Conservation (phyloP, 192 early-diverging fungal species). For the Coemansia erecta region DNA sequence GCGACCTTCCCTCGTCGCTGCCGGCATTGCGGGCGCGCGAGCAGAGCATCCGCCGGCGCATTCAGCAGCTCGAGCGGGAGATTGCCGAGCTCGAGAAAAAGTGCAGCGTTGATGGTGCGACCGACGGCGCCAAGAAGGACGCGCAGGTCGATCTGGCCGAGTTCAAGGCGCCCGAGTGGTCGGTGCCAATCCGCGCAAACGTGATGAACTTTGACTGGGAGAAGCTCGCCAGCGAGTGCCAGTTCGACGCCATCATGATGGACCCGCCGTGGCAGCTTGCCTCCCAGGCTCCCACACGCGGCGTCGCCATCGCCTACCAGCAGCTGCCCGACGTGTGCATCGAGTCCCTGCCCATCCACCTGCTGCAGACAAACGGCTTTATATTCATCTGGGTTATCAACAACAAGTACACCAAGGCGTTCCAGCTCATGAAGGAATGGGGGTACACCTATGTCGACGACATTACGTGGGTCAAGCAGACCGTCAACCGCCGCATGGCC, state of each 20-base stretch:
- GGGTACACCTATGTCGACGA: conserved; percentile 94
- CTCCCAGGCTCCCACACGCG: conserved; percentile 87
- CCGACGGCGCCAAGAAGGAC: conserved; percentile 11
- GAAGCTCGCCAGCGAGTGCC: conserved; percentile 72
- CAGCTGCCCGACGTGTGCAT: conserved; percentile 94
- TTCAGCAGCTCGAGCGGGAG: conserved; percentile 57
- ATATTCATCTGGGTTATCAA: conserved; percentile 99
- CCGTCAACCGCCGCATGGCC: conserved; percentile 93
- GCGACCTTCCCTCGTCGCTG: conserved; percentile 5
- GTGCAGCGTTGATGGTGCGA: conserved; percentile 34
- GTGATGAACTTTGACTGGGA: conserved; percentile 95
- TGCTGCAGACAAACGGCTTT: conserved; percentile 85
- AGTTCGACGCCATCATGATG: conserved; percentile 92
- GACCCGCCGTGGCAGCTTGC: conserved; percentile 99
- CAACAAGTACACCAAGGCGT: conserved; percentile 94
- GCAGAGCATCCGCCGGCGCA: conserved; percentile 55
- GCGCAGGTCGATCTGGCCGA: conserved; percentile 62
- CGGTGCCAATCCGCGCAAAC: conserved; percentile 92
- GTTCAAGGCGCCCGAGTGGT: conserved; percentile 90
- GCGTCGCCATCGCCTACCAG: conserved; percentile 91
- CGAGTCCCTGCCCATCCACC: conserved; percentile 82
- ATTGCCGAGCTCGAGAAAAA: conserved; percentile 57
- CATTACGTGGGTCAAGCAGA: conserved; percentile 97
- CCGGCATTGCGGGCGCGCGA: conserved; percentile 55
- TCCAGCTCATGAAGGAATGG: conserved; percentile 94